Evolutionary conservation across 1,284 basidiomycete species (phyloP).

Genomic region (Papiliotrema fonsecae): DNA sequence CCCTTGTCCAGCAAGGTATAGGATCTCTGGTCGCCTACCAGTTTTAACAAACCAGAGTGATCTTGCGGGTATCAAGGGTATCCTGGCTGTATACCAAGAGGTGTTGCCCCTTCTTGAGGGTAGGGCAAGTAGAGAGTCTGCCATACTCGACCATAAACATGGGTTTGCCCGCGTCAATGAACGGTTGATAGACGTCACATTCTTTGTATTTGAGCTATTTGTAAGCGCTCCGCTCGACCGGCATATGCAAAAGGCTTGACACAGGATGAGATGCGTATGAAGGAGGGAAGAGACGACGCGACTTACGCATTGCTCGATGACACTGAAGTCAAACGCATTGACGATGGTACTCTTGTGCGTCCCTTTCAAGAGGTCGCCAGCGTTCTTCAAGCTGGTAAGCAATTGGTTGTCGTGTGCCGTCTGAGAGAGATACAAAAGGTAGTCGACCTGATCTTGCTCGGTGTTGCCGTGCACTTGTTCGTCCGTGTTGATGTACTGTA

Average conservation of each 20-base stretch:
- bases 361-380: conserved; percentile 22
- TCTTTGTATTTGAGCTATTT: conserved; percentile 20
- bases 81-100: conserved; percentile 16
- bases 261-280: background rate
- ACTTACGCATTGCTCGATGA: conserved; percentile 30
- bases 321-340: conserved; percentile 22
- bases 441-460: conserved; percentile 28
- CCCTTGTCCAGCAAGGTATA: too few species aligned
- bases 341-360: conserved; percentile 12
- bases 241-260: background rate
- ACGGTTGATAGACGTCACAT: conserved; percentile 22
- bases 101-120: conserved; percentile 7
- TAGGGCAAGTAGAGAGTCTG: conserved; percentile 13
- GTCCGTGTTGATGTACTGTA: conserved; percentile 23
- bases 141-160: conserved; percentile 32
- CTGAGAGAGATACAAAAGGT: conserved; percentile 31
- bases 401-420: conserved; percentile 19
- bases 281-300: background rate
- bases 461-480: conserved; percentile 22
- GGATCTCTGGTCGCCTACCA: too few species aligned
- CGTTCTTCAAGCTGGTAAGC: conserved; percentile 38
- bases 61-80: conserved; percentile 13
- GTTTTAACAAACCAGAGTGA: conserved; percentile 13
- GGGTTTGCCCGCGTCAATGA: conserved; percentile 28
- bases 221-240: background rate